Evolutionary conservation across 257 asterid genomes (phyloP).

Genomic region (Salvia splendens): DNA sequence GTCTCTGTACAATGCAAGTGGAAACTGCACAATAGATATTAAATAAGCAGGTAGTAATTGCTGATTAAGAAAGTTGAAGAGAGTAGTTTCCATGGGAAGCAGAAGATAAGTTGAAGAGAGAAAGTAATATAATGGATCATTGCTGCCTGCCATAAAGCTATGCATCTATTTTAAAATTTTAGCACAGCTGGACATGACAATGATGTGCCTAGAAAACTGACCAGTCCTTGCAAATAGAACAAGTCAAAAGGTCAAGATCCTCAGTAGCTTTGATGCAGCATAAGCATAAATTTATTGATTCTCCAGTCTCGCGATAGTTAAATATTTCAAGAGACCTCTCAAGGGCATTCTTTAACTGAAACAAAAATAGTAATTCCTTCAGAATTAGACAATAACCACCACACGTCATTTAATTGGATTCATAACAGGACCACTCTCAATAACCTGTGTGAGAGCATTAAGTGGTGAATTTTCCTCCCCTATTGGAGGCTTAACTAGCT

Average conservation of each 20-base stretch:
- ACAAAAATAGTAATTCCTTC: constrained; percentile 14
- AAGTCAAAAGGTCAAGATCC: constrained; percentile 49
- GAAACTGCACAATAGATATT: constrained; percentile 51
- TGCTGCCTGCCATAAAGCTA: constrained; percentile 16
- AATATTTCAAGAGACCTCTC: constrained; percentile 61
- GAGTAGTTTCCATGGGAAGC: constrained; percentile 5
- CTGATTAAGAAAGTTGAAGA: constrained; percentile 11
- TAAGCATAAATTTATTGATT: constrained; percentile 40
- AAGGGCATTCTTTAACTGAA: constrained; percentile 58
- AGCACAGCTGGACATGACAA: constrained; percentile 6
- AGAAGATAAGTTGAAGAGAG: background rate
- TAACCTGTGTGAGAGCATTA: constrained; percentile 63
- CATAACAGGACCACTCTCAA: constrained; percentile 17
- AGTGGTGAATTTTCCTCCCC: constrained; percentile 44
- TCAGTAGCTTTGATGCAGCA: constrained; percentile 47
- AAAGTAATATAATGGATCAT: constrained; percentile 17
- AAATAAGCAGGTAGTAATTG: constrained; percentile 23
- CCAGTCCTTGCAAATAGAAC: constrained; percentile 75
- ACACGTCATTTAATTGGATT: constrained; percentile 21
- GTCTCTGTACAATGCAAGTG: constrained; percentile 59
- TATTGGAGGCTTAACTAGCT: constrained; percentile 48
- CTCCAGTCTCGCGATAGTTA: constrained; percentile 33
- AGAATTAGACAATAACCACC: constrained; percentile 19
- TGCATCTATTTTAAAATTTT: constrained; percentile 27
- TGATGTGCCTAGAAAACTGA: constrained; percentile 33